Evolutionary conservation across 768 basidiomycete genomes (phyloP).

Genomic region (Suillus luteus): DNA sequence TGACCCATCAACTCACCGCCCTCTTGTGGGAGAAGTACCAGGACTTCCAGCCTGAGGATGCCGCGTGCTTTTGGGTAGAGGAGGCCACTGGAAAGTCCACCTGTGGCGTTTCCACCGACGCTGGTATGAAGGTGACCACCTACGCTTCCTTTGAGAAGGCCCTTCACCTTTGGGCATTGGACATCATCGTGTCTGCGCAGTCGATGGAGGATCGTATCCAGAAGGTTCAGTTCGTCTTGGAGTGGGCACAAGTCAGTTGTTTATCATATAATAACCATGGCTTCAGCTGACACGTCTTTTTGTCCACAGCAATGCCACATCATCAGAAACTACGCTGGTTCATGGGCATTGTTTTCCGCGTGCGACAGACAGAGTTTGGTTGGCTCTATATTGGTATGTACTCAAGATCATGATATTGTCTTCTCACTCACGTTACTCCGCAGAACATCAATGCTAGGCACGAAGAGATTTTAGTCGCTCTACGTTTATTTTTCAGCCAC

Average conservation of each 20-base stretch:
- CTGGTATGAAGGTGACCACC: conserved; percentile 28
- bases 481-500: conserved; percentile 1
- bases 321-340: conserved; percentile 47
- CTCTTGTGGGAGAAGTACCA: conserved; percentile 39
- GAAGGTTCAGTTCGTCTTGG: conserved; percentile 46
- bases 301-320: conserved; percentile 43
- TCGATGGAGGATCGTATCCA: conserved; percentile 24
- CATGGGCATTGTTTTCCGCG: conserved; percentile 43
- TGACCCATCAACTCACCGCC: conserved; percentile 49
- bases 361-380: conserved; percentile 43
- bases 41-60: conserved; percentile 45
- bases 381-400: conserved; percentile 16
- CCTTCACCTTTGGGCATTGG: conserved; percentile 47
- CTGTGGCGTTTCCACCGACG: conserved; percentile 17
- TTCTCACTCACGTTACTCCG: background rate
- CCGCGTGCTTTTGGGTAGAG: conserved; percentile 43
- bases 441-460: background rate
- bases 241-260: conserved; percentile 42
- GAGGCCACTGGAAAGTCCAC: conserved; percentile 23
- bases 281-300: conserved; percentile 9
- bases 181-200: conserved; percentile 28
- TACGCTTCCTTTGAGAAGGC: conserved; percentile 40
- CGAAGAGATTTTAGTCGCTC: background rate
- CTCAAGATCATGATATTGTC: too few relatives aligned
- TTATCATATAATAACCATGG: background rate